Percentiles rank a stretch among this genome's conserved stretches.
phyloP scores from a whole-genome alignment of 768 basidiomycete species.

The Auricularia sp. region DNA sequence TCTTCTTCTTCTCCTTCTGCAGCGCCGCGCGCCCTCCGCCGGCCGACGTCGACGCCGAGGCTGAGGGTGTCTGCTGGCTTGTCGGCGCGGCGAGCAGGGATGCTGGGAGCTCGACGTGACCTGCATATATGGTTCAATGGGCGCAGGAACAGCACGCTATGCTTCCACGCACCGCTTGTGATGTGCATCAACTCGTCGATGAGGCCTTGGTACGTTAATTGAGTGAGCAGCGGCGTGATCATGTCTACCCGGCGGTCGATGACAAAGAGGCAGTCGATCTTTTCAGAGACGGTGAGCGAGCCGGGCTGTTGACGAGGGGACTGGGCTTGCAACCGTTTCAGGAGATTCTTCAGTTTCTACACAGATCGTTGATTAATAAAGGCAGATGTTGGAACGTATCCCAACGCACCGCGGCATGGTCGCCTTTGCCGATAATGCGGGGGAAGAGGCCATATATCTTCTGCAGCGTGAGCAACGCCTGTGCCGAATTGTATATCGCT shows the following conservation, averaged over 20 bases:
- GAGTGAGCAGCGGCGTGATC: constrained; percentile 91
- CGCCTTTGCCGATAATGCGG: constrained; percentile 86
- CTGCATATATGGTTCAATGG: constrained; percentile 26
- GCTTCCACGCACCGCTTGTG: constrained; percentile 60
- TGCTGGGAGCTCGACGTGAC: constrained; percentile 70
- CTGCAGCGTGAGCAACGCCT: constrained; percentile 76
- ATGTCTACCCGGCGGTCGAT: constrained; percentile 88
- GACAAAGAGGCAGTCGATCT: constrained; percentile 78
- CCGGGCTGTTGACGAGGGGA: constrained; percentile 28
- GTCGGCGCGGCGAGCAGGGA: constrained; percentile 54
- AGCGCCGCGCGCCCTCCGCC: background rate
- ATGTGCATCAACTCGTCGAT: constrained; percentile 88
- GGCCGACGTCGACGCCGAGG: constrained; percentile 1
- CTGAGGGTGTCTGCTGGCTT: constrained; percentile 20
- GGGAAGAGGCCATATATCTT: constrained; percentile 83
- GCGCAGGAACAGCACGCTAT: background rate
- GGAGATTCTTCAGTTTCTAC: constrained; percentile 38
- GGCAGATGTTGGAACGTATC: background rate
- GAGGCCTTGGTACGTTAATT: constrained; percentile 93
- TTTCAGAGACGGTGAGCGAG: constrained; percentile 39
- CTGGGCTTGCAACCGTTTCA: constrained; percentile 22
- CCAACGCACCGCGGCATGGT: constrained; percentile 55
- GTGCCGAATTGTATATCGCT: constrained; percentile 76
- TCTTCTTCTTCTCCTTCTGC: constrained; percentile 74
- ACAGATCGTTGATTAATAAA: background rate